A percentile compares a stretch with the other conserved stretches of the same genome.
phyloP scores from a whole-genome alignment of 257 asterid genomes.

The Plantago elongata region DNA sequence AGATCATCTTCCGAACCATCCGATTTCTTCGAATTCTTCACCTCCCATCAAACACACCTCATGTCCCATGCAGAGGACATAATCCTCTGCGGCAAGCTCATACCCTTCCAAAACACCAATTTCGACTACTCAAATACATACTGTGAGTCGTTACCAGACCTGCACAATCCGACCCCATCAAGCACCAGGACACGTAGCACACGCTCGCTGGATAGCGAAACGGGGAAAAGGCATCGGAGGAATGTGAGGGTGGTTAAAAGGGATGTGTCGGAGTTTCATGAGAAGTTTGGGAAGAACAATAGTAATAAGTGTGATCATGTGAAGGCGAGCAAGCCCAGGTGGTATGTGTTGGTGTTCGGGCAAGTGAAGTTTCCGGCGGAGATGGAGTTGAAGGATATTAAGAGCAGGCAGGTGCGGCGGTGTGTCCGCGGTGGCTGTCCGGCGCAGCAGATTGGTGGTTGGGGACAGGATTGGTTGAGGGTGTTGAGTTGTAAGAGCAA shows the following conservation, averaged over 20 bases:
- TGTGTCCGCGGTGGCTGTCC: slow-evolving; percentile 14
- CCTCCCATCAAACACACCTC: slow-evolving; percentile 14
- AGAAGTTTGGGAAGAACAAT: slow-evolving; percentile 21
- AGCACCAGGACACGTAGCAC: slow-evolving; percentile 26
- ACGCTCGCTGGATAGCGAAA: slow-evolving; percentile 38
- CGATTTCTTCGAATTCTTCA: slow-evolving; percentile 60
- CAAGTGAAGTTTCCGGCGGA: slow-evolving; percentile 43
- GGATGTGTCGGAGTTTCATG: slow-evolving; percentile 24
- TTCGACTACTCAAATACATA: too few species aligned
- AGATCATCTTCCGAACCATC: slow-evolving; percentile 48
- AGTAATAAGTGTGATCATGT: slow-evolving; percentile 1
- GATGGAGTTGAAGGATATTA: slow-evolving; percentile 55
- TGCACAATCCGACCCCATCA: slow-evolving; percentile 14
- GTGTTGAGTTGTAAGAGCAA: slow-evolving; percentile 48
- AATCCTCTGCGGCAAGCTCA: slow-evolving; percentile 50
- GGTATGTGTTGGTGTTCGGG: slow-evolving; percentile 52
- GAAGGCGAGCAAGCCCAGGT: slow-evolving; percentile 24
- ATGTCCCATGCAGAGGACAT: slow-evolving; percentile 69
- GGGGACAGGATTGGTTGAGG: slow-evolving; percentile 34
- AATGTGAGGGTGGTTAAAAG: slow-evolving; percentile 18
- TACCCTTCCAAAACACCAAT: slow-evolving; percentile 27
- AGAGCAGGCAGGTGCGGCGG: slow-evolving; percentile 52
- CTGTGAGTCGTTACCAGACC: background rate
- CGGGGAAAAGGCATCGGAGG: slow-evolving; percentile 18
- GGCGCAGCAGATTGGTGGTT: slow-evolving; percentile 25